phyloP scores from a whole-genome alignment of 257 asterid genomes.

The Rauvolfia tetraphylla region DNA sequence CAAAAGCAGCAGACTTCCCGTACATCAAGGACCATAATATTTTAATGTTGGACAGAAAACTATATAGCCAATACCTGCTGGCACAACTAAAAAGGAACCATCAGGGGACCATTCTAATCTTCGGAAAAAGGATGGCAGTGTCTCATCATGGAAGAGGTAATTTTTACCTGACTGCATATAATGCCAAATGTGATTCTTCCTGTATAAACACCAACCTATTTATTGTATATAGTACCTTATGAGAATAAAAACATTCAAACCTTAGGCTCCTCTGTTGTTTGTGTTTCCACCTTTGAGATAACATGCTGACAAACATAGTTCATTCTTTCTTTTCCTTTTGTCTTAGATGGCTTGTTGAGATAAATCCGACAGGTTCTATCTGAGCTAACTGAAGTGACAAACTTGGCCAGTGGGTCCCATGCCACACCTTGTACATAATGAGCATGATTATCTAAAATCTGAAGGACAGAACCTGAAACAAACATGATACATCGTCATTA shows the following conservation, averaged over 20 bases:
- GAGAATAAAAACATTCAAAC: conserved; percentile 29
- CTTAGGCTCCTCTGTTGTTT: conserved; percentile 71
- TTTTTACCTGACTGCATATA: conserved; percentile 62
- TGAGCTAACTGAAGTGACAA: conserved; percentile 89
- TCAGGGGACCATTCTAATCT: conserved; percentile 98
- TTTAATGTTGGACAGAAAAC: background rate
- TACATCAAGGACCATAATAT: background rate
- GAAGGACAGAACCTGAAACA: conserved; percentile 73
- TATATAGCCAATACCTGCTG: conserved; percentile 64
- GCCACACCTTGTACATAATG: conserved; percentile 99
- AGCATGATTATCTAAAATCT: conserved; percentile 80
- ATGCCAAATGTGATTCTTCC: background rate
- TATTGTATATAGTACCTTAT: background rate
- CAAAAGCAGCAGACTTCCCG: background rate
- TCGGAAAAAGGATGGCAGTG: conserved; percentile 91
- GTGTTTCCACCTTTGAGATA: conserved; percentile 66
- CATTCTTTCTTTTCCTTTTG: conserved; percentile 72
- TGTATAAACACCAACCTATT: conserved; percentile 2
- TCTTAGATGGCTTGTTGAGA: conserved; percentile 65
- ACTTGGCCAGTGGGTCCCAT: conserved; percentile 88
- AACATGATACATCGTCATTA: conserved; percentile 7
- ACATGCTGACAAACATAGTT: conserved; percentile 83
- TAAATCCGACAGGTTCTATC: conserved; percentile 92
- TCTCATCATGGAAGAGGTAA: conserved; percentile 95
- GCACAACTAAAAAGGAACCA: conserved; percentile 89